Evolutionary conservation across 2,329 filamentous ascomycete genomes (phyloP).

Genomic region (Exophiala sideris): DNA sequence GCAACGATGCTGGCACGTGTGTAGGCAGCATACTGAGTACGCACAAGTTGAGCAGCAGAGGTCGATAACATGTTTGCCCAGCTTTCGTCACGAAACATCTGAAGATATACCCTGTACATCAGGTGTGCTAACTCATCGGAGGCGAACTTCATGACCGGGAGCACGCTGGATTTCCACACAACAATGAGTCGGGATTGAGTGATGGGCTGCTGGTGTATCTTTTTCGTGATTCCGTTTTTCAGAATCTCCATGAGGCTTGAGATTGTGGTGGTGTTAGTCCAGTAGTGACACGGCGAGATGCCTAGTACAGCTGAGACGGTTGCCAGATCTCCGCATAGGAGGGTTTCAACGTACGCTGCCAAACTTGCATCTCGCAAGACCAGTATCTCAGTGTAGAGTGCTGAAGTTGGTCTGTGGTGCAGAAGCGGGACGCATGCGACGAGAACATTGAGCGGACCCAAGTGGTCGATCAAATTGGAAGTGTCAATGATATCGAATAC

Average conservation of each 20-base stretch:
- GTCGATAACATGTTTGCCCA: slow-evolving; percentile 2
- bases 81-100: slow-evolving; percentile 46
- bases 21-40: slow-evolving; percentile 17
- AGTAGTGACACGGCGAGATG: slow-evolving; percentile 49
- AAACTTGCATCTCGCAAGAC: slow-evolving; percentile 34
- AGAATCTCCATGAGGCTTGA: slow-evolving; percentile 5
- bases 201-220: neutral
- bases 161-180: no score
- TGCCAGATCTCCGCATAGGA: slow-evolving; percentile 48
- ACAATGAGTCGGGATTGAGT: neutral
- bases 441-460: slow-evolving; percentile 47
- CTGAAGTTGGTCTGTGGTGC: slow-evolving; percentile 42
- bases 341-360: slow-evolving; percentile 35
- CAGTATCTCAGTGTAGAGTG: slow-evolving; percentile 50
- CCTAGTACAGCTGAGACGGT: slow-evolving; percentile 53
- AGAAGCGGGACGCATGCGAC: slow-evolving; percentile 49
- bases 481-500: slow-evolving; percentile 59
- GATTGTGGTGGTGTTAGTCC: slow-evolving; percentile 41
- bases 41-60: slow-evolving; percentile 9
- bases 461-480: slow-evolving; percentile 45
- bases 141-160: no score
- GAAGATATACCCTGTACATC: slow-evolving; percentile 43
- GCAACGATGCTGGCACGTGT: slow-evolving; percentile 29
- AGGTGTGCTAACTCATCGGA: slow-evolving; percentile 19
- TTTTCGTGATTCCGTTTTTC: no score